Base-by-base conservation (phyloP, 108 stramenopile genomes). In the Stephanodiscus minutulus region DNA sequence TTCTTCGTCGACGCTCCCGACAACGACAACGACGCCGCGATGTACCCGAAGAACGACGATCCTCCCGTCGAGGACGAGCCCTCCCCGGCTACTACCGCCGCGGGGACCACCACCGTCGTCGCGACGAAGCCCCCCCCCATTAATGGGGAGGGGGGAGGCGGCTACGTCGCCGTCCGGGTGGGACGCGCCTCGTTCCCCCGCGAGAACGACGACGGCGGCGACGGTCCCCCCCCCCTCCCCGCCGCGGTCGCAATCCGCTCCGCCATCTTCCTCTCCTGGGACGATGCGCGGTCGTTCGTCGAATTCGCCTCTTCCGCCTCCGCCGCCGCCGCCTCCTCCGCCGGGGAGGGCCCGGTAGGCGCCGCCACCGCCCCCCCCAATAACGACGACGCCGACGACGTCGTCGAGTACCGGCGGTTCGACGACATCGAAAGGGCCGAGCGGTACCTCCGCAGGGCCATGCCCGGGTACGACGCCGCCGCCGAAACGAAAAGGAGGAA, bases 191-290 rank as follows among this genome's bases (percentile, higher is more conserved):
- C 61, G 11, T 64, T 62, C 37, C 62, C 46, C n/a, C n/a, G n/a
- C n/a, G n/a, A n/a, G n/a, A n/a, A n/a, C n/a, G n/a, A n/a, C n/a
- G n/a, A n/a, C n/a, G n/a, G n/a, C n/a, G n/a, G n/a, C n/a, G n/a
- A 18, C 17, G 21, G 13, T 48, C 44, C 55, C 5, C 35, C 36
- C 10, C 68, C 58, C 13, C 13, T 33, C 21, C 22, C 46, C 27
- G 5, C 13, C 33, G 36, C 53, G 20, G 22, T 65, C 8, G 37
- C 64, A 20, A 41, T 77, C 12, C 64, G 71, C 7, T 55, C 44
- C 35, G 76, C 72, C 53, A 72, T 77, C 33, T 77, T 76, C 56
- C 48, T 76, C 11, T 47, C 21, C 1, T 76, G 74, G 74, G 62
- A 76, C 18, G 74, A 76, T 22, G 74, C 59, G 7, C n/a, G 43